phyloP scores from a whole-genome alignment of 306 rosid species.

The Pyrus bretschneideri region DNA sequence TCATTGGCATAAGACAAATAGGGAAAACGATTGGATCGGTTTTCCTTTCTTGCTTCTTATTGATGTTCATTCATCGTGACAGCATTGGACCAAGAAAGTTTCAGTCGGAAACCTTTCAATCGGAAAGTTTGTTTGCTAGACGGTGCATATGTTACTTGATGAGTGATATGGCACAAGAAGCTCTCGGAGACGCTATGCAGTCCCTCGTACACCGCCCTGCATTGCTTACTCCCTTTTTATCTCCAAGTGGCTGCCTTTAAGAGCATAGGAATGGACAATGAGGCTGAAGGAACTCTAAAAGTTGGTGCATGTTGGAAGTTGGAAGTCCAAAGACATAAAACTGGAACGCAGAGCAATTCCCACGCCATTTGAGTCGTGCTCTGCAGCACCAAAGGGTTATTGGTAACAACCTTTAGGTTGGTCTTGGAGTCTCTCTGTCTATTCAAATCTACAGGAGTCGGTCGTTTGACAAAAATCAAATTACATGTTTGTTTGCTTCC shows the following conservation, averaged over 20 bases:
- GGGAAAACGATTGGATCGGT: not conserved
- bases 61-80: conserved; percentile 67
- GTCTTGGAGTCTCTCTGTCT: too few species aligned
- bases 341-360: conserved; percentile 15
- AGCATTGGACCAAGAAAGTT: conserved; percentile 72
- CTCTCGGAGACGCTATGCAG: conserved; percentile 90
- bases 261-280: conserved; percentile 86
- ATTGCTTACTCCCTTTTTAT: conserved; percentile 82
- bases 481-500: too few species aligned
- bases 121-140: conserved; percentile 70
- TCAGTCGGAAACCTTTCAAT: conserved; percentile 75
- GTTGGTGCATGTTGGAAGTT: conserved; percentile 75
- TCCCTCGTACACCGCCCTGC: conserved; percentile 62
- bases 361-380: conserved; percentile 1
- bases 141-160: conserved; percentile 85
- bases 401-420: too few species aligned
- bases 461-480: not conserved
- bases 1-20: too few species aligned
- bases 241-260: conserved; percentile 85
- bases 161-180: conserved; percentile 78
- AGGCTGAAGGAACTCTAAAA: conserved; percentile 73
- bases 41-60: conserved; percentile 10
- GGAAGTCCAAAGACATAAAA: conserved; percentile 51
- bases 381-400: conserved; percentile 1
- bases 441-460: too few species aligned